Percentiles rank a stretch among this genome's conserved stretches.
Conservation (phyloP, 805 yeast genomes). For the Wickerhamomyces bovis region DNA sequence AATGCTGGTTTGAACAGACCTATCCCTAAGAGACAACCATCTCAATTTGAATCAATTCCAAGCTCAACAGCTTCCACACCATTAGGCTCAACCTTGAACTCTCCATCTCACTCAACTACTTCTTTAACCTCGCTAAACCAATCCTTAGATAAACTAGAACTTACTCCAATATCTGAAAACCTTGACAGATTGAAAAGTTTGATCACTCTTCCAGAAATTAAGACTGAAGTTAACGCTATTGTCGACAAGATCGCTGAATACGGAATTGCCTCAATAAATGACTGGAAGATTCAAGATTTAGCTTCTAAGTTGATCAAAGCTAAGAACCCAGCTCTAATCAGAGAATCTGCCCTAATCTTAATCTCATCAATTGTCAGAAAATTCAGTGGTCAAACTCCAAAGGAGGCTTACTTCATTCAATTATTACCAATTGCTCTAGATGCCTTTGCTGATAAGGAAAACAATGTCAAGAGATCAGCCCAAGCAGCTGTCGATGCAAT, state of each 20-base stretch:
- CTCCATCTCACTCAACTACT: conserved; percentile 55
- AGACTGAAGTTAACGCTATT: conserved; percentile 30
- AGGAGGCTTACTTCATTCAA: conserved; percentile 66
- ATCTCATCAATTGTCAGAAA: conserved; percentile 52
- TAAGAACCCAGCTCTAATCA: conserved; percentile 64
- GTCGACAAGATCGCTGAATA: conserved; percentile 40
- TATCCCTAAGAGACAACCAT: background rate
- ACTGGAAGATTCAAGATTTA: conserved; percentile 62
- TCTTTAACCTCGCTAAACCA: conserved; percentile 69
- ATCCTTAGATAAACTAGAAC: conserved; percentile 58
- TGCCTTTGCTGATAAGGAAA: conserved; percentile 79
- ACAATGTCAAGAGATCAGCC: conserved; percentile 80
- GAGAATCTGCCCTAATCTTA: conserved; percentile 71
- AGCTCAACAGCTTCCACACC: conserved; percentile 22
- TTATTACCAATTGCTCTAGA: conserved; percentile 64
- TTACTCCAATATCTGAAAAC: conserved; percentile 60
- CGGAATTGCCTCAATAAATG: conserved; percentile 44
- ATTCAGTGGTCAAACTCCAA: conserved; percentile 63
- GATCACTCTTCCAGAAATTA: conserved; percentile 30
- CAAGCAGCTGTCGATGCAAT: conserved; percentile 68
- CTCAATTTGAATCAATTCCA: conserved; percentile 7
- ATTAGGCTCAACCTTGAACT: conserved; percentile 18
- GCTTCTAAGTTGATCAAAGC: conserved; percentile 62
- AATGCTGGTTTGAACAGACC: conserved; percentile 9
- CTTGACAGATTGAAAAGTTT: conserved; percentile 44